Percentiles rank a stretch among this genome's conserved stretches.
These are phyloP conservation scores for Symbiodinium natans DNA, from an alignment of 73 alveolate species.

Conservation along the genomic window DNA sequence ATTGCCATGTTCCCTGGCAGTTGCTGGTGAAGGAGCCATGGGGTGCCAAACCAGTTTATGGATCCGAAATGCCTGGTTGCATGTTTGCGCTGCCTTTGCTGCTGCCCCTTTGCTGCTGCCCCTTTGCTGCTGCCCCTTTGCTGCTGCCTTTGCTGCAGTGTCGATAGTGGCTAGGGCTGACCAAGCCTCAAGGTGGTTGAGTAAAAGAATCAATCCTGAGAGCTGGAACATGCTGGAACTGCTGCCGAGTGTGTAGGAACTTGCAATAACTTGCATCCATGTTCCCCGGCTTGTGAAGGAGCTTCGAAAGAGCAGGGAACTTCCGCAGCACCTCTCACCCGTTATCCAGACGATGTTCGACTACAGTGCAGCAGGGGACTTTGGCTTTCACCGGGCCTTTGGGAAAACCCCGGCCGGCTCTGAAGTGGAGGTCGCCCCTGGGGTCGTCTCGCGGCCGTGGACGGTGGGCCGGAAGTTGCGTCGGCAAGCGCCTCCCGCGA, in stretches of 20 bases:
- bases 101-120: too few species aligned
- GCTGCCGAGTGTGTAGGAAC: too few species aligned
- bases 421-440: slow-evolving; percentile 19
- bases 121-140: too few species aligned
- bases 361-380: slow-evolving; percentile 7
- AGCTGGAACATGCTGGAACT: too few species aligned
- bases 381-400: background rate
- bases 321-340: slow-evolving; percentile 4
- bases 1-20: slow-evolving; percentile 36
- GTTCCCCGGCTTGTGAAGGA: background rate
- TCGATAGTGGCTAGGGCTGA: too few species aligned
- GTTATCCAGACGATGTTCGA: slow-evolving; percentile 74
- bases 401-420: background rate
- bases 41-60: too few species aligned
- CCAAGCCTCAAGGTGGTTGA: too few species aligned
- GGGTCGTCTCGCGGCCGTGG: slow-evolving; percentile 67
- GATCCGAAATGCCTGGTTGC: too few species aligned
- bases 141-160: too few species aligned
- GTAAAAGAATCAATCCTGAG: too few species aligned
- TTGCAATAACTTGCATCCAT: too few species aligned
- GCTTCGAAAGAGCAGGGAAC: background rate
- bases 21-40: background rate
- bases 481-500: background rate
- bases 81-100: too few species aligned
- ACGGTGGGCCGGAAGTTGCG: background rate